These are phyloP conservation scores for Rhytidhysteron rufulum DNA, from an alignment of 2,329 filamentous ascomycete genomes.

Conservation along the genomic window DNA sequence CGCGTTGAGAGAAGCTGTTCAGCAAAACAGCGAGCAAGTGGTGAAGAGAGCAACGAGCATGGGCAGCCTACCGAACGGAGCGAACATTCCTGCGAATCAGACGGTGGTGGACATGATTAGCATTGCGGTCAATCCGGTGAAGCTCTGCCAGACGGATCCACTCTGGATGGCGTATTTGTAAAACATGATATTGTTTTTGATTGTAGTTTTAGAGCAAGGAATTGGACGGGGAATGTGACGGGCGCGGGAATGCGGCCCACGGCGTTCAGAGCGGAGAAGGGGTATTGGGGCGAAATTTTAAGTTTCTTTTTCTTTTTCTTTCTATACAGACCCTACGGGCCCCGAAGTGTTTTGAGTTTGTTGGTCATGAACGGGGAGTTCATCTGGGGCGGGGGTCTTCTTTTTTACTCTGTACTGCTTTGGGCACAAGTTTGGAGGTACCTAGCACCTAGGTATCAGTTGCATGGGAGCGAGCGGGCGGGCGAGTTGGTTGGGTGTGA, in stretches of 20 bases:
- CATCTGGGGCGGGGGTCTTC: too few relatives aligned
- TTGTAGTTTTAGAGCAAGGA: not conserved
- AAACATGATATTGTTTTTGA: not conserved
- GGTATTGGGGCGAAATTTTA: not conserved
- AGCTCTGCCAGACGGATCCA: conserved; percentile 82
- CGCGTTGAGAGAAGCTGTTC: conserved; percentile 73
- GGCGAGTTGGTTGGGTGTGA: too few relatives aligned
- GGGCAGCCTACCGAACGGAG: conserved; percentile 68
- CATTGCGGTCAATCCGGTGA: conserved; percentile 88
- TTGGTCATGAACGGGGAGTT: too few relatives aligned
- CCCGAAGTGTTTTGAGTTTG: not conserved
- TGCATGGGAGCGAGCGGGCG: too few relatives aligned
- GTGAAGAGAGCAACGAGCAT: conserved; percentile 86
- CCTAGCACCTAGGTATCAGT: too few relatives aligned
- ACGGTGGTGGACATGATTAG: conserved; percentile 92
- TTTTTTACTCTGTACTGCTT: too few relatives aligned
- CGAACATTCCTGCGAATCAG: conserved; percentile 87
- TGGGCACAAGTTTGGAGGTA: too few relatives aligned
- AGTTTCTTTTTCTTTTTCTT: not conserved
- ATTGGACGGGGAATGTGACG: not conserved
- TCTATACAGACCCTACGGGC: too few relatives aligned
- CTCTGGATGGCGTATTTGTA: conserved; percentile 97
- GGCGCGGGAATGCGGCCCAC: not conserved
- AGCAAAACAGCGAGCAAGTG: conserved; percentile 83
- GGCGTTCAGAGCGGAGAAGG: not conserved